Percentiles rank a stretch among this genome's conserved stretches.
Conservation (phyloP, 805 yeast species). For the Teunomyces tritomae region DNA sequence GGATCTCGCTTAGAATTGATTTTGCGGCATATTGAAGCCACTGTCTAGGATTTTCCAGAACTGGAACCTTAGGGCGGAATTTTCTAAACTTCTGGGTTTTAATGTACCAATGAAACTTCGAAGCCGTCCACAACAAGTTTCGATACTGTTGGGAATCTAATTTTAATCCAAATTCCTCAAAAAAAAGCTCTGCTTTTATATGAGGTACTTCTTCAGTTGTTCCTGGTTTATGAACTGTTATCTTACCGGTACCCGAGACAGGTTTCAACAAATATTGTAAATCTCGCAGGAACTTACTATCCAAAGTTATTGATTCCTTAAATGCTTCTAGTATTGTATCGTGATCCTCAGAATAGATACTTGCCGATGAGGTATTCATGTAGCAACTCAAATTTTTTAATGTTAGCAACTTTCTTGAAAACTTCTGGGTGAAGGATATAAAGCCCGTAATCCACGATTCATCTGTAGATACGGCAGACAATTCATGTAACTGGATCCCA, state of each 20-base stretch:
- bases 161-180: slow-evolving; percentile 86
- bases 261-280: slow-evolving; percentile 73
- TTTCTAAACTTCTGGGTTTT: slow-evolving; percentile 74
- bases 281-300: slow-evolving; percentile 7
- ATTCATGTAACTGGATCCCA: slow-evolving; percentile 79
- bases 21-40: slow-evolving; percentile 84
- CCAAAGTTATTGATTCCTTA: slow-evolving; percentile 41
- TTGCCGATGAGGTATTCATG: slow-evolving; percentile 67
- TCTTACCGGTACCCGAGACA: slow-evolving; percentile 81
- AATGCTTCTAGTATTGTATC: slow-evolving; percentile 50
- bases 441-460: slow-evolving; percentile 82
- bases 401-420: slow-evolving; percentile 75
- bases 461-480: slow-evolving; percentile 90
- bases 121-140: slow-evolving; percentile 75
- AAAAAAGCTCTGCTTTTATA: slow-evolving; percentile 68
- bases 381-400: slow-evolving; percentile 74
- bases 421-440: slow-evolving; percentile 62
- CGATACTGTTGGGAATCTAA: slow-evolving; percentile 83
- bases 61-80: slow-evolving; percentile 58
- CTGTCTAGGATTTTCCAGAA: slow-evolving; percentile 61
- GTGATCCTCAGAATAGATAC: slow-evolving; percentile 39
- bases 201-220: slow-evolving; percentile 69
- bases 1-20: slow-evolving; percentile 77
- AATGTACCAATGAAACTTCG: slow-evolving; percentile 74
- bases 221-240: slow-evolving; percentile 77